Percentiles rank a stretch among this genome's conserved stretches.
Evolutionary conservation across 2,329 filamentous ascomycete species (phyloP).

Genomic region (Fusarium nanum): DNA sequence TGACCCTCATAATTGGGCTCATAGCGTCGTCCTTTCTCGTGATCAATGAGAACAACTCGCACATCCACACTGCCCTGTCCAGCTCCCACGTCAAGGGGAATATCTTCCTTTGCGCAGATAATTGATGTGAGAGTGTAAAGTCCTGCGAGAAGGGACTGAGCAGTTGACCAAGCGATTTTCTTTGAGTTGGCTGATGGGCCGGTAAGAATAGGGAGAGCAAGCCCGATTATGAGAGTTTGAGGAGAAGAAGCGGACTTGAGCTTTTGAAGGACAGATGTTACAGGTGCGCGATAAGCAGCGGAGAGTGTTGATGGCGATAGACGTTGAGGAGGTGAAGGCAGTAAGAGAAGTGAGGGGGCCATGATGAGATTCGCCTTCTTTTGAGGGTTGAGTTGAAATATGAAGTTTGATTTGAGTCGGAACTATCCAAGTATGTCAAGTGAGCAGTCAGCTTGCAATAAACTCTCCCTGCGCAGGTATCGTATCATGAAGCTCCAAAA

Average conservation of each 20-base stretch:
- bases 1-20: slow-evolving; percentile 50
- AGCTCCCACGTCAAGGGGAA: slow-evolving; percentile 67
- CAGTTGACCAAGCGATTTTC: slow-evolving; percentile 70
- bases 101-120: slow-evolving; percentile 72
- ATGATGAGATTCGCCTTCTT: not conserved
- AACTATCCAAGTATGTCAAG: not conserved
- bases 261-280: slow-evolving; percentile 65
- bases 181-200: slow-evolving; percentile 56
- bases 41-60: slow-evolving; percentile 78
- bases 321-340: slow-evolving; percentile 71
- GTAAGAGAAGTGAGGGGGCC: slow-evolving; percentile 62
- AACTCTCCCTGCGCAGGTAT: not conserved
- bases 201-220: slow-evolving; percentile 72
- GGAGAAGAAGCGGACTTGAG: slow-evolving; percentile 52
- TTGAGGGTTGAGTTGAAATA: not conserved
- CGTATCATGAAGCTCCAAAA: not conserved
- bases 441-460: not conserved
- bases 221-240: slow-evolving; percentile 62
- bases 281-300: slow-evolving; percentile 69
- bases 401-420: not conserved
- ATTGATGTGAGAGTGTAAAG: slow-evolving; percentile 82
- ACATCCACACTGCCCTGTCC: slow-evolving; percentile 78
- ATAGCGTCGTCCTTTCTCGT: slow-evolving; percentile 56
- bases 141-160: slow-evolving; percentile 79
- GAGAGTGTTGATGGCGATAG: slow-evolving; percentile 63